A percentile compares a stretch with the other conserved stretches of the same genome.
Conservation (phyloP, 441 rosid species). For the Omphalea diandra region DNA sequence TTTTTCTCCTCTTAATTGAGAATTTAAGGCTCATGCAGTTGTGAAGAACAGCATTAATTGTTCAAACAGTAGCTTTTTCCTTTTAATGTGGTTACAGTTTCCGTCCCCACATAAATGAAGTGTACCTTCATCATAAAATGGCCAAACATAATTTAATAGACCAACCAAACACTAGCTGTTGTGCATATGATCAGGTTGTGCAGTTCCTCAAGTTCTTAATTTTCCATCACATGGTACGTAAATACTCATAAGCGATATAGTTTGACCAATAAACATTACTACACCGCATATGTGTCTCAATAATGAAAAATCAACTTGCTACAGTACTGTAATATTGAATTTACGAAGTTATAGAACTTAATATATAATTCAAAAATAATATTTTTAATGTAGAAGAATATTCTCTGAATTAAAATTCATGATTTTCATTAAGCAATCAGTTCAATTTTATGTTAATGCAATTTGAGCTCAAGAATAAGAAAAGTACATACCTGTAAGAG, state of each 20-base stretch:
- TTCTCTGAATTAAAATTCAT: no score
- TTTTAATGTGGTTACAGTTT: not conserved
- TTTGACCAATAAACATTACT: no score
- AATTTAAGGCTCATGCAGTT: conserved; percentile 7
- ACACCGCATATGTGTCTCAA: no score
- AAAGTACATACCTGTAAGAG: conserved; percentile 50
- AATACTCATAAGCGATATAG: no score
- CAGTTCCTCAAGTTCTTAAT: no score
- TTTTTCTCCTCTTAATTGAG: not conserved
- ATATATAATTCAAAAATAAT: no score
- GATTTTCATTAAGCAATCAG: not conserved
- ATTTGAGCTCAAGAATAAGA: not conserved
- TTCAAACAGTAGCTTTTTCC: not conserved
- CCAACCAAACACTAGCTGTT: not conserved
- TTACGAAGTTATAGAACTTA: no score
- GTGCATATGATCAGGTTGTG: not conserved
- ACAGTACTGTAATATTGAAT: no score
- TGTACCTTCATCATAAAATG: not conserved
- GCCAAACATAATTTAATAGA: not conserved
- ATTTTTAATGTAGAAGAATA: no score
- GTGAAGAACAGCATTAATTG: conserved; percentile 2
- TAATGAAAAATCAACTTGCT: no score
- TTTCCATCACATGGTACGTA: no score
- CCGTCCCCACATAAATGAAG: not conserved
- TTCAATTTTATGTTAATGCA: no score